These are phyloP conservation scores for Escallonia herrerae DNA, from an alignment of 129 eudicot species.

Conservation along the genomic window DNA sequence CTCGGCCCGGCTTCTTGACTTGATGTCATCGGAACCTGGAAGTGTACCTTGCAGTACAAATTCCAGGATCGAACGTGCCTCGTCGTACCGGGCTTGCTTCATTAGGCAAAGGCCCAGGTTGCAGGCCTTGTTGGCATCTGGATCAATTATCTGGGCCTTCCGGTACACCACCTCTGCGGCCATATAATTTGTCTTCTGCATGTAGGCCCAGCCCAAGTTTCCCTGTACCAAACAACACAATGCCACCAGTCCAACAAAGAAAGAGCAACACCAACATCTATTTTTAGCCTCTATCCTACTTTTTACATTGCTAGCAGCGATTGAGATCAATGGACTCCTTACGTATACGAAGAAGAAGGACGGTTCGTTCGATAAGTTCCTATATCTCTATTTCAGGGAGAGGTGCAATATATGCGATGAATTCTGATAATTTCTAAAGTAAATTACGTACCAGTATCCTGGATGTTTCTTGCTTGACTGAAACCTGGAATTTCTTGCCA, in stretches of 20 bases:
- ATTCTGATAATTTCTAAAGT: neutral
- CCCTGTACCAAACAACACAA: constrained; percentile 38
- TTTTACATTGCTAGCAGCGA: too few species aligned
- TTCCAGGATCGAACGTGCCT: constrained; percentile 60
- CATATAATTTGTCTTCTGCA: constrained; percentile 68
- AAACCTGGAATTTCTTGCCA: constrained; percentile 95
- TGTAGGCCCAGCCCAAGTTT: constrained; percentile 96
- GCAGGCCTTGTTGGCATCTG: constrained; percentile 88
- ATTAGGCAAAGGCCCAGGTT: constrained; percentile 71
- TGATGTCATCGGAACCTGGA: constrained; percentile 56
- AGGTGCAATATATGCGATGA: neutral
- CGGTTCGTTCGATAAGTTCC: neutral
- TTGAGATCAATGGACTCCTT: too few species aligned
- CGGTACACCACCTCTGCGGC: constrained; percentile 89
- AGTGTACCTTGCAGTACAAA: constrained; percentile 39
- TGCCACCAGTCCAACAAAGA: neutral
- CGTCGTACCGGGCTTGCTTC: constrained; percentile 64
- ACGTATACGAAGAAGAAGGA: too few species aligned
- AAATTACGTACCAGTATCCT: constrained; percentile 65
- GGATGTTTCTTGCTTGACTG: constrained; percentile 83
- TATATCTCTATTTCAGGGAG: neutral
- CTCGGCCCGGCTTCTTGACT: constrained; percentile 39
- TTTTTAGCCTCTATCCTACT: too few species aligned
- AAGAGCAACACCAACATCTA: neutral
- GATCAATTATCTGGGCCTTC: constrained; percentile 97